Base-by-base conservation (phyloP, 2,329 filamentous ascomycete genomes). In the Fusarium denticulatum region DNA sequence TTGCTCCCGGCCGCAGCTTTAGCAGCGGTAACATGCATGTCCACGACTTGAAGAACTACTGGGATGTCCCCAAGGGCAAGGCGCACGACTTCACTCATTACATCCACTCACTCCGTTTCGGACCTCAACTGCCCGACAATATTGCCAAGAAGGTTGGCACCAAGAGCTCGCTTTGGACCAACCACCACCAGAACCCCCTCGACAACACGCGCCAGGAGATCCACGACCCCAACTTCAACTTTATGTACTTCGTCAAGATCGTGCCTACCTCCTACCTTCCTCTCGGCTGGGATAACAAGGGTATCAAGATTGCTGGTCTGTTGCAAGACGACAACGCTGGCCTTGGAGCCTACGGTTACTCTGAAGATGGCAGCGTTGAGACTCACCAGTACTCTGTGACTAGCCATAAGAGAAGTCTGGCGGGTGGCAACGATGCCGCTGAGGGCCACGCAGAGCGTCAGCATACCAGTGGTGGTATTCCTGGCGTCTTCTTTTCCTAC, bases 181-280 rank as follows among this genome's bases (percentile, higher is more conserved):
- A 94, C 83, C 94, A 97, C 83, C 95, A 98, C 82, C 84, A 94
- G 76, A 98, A 98, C 83, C 96, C 96, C 9, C 90, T 99, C 9
- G 97, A 99, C 79, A 88, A 89, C 60, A 93, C 92, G 7, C 85
- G 88, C 72, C 95, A 98, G 86, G 84, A 87, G 59, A 97, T 94
- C 5, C 86, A 89, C 40, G 95, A 98, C 79, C 90, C 94, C 76
- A 93, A 93, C 73, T 98, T 89, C 87, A 99, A 98, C 86, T 99
- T 92, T 83, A 97, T 98, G 94, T 99, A 99, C 87, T 99, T 99
- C 83, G 88, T 99, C 83, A 99, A 99, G 87, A 96, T 99, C 64
- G 96, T 99, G 37, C 94, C 94, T 7, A 99, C 96, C 4, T 96
- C 95, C 2, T 99, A 98, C 82, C 88, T 98, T 32, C 95, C 96